Base-by-base conservation (phyloP, 1,284 basidiomycete genomes). In the Heterobasidion irregulare region DNA sequence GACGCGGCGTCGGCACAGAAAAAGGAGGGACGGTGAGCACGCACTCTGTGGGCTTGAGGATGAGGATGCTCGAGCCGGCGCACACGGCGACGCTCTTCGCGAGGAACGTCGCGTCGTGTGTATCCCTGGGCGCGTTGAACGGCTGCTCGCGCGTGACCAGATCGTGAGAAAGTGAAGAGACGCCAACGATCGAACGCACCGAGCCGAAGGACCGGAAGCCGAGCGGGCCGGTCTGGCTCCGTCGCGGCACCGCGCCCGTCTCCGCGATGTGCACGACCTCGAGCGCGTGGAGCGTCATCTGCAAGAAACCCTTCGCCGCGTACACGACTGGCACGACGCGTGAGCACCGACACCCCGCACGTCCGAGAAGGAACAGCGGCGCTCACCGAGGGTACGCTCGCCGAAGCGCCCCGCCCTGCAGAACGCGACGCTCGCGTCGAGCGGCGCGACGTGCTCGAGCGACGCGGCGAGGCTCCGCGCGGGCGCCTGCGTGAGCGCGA, bases 51-150 rank as follows among this genome's bases (percentile, higher is more conserved):
- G 83, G 85, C 61, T 87, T 80, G 8, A 81, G 70, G 47, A 89
- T 79, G 6, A 82, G 74, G 44, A 91, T 75, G 7, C 82, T 79
- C 47, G 80, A 79, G 34, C 79, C 77, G 1, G 82, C 81, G 58
- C 80, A 80, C 18, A 92, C 75, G 0, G 80, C 83, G 8, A 89
- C 72, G 0, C 76, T 83, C 65, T 82, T 84, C 7, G 71, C 69
- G 50, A 92, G 65, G 16, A 81, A 70, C 2, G 75, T 78, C 36
- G 89, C 70, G 53, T 82, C 76, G 56, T 77, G 75, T 0, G 79
- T 79, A 56, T 89, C 84, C 61, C 80, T 83, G 0, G 88, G 84
- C 48, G 89, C 75, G 60, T 81, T 83, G 12, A 84, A 75, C 0
- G 81, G 69, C 86, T 91, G 59, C 36, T 34, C 26, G 26, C 9